Conservation (phyloP, 2,329 filamentous ascomycete genomes). For the Calonectria ilicicola region DNA sequence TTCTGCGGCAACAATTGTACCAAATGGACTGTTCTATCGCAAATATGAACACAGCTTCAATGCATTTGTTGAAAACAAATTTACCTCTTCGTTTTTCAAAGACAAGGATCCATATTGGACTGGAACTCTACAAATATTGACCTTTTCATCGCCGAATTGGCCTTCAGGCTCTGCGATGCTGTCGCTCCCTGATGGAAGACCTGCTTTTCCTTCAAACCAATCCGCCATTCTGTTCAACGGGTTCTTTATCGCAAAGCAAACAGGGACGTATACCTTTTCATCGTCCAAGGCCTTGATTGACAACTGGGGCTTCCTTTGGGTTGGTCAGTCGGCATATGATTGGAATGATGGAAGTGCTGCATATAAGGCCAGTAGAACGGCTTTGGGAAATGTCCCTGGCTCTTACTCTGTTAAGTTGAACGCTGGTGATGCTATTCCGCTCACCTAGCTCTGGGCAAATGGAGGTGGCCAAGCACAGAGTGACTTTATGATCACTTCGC, state of each 20-base stretch:
- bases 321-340: not conserved
- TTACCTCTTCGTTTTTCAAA: not conserved
- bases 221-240: slow-evolving; percentile 9
- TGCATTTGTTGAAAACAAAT: not conserved
- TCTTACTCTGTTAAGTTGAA: not conserved
- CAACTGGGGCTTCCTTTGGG: slow-evolving; percentile 13
- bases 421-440: not conserved
- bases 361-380: not conserved
- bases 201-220: not conserved
- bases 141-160: not conserved
- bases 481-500: not conserved
- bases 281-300: not conserved
- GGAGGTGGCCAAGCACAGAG: not conserved
- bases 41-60: not conserved
- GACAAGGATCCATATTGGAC: not conserved
- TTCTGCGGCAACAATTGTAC: not conserved
- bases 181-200: not conserved
- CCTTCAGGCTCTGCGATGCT: not conserved
- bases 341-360: not conserved
- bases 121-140: not conserved
- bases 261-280: not conserved
- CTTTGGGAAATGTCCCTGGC: not conserved
- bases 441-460: slow-evolving; percentile 6
- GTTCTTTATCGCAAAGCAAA: slow-evolving; percentile 1
- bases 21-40: not conserved